A percentile compares a stretch with the other conserved stretches of the same genome.
These are phyloP conservation scores for Hypoxylon trugodes DNA, from an alignment of 495 filamentous ascomycete species.

Conservation along the genomic window DNA sequence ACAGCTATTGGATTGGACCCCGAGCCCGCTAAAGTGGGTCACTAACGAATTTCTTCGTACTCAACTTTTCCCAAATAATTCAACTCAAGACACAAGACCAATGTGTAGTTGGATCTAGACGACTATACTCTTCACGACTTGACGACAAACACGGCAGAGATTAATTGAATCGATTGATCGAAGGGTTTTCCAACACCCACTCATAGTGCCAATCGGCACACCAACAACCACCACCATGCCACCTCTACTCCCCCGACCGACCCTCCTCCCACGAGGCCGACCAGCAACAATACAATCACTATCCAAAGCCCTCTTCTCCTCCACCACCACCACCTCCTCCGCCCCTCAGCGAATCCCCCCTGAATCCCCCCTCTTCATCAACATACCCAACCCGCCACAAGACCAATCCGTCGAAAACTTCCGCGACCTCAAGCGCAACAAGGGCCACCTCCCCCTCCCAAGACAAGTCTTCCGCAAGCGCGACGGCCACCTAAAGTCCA, in stretches of 20 bases:
- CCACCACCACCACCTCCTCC: background rate
- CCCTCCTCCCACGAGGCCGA: slow-evolving; percentile 23
- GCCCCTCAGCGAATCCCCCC: slow-evolving; percentile 45
- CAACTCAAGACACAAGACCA: background rate
- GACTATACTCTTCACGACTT: slow-evolving; percentile 5
- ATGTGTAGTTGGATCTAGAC: background rate
- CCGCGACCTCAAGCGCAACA: slow-evolving; percentile 44
- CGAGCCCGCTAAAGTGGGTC: slow-evolving; percentile 20
- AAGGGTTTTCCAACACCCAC: background rate
- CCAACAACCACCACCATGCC: slow-evolving; percentile 33
- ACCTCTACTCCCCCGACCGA: slow-evolving; percentile 31
- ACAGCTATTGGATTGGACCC: slow-evolving; percentile 1
- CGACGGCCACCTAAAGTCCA: slow-evolving; percentile 46
- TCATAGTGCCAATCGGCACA: slow-evolving; percentile 24
- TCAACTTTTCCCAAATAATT: slow-evolving; percentile 18
- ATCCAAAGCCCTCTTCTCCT: slow-evolving; percentile 25
- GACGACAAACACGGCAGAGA: background rate
- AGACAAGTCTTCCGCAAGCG: slow-evolving; percentile 52
- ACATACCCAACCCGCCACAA: slow-evolving; percentile 54
- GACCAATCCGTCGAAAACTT: slow-evolving; percentile 47
- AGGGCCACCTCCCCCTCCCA: slow-evolving; percentile 56
- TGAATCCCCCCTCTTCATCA: slow-evolving; percentile 58
- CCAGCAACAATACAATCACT: slow-evolving; percentile 17
- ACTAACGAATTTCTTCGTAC: slow-evolving; percentile 19
- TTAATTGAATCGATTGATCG: background rate